A percentile compares a stretch with the other conserved stretches of the same genome.
phyloP scores from a whole-genome alignment of 2,329 filamentous ascomycete genomes.

The Biscogniauxia marginata region DNA sequence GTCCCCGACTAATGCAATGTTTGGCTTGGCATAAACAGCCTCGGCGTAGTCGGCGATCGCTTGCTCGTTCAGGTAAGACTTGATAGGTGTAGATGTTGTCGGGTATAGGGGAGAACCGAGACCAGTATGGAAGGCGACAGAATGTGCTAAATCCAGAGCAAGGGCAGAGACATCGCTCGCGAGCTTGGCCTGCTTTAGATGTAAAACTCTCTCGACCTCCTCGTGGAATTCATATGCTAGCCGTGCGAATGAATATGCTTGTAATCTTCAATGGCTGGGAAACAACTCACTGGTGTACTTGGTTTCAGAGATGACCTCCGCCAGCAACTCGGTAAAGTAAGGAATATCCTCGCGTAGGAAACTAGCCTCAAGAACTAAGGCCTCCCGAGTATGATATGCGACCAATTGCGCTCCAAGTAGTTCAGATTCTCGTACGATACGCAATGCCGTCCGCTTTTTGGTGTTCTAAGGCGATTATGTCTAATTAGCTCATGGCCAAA shows the following conservation, averaged over 20 bases:
- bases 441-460: slow-evolving; percentile 79
- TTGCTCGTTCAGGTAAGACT: slow-evolving; percentile 77
- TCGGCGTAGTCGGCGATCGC: slow-evolving; percentile 73
- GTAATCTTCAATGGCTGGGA: slow-evolving; percentile 10
- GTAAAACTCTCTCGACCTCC: slow-evolving; percentile 75
- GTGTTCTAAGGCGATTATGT: slow-evolving; percentile 64
- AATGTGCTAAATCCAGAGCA: slow-evolving; percentile 82
- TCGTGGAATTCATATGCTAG: slow-evolving; percentile 88
- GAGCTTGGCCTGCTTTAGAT: slow-evolving; percentile 73
- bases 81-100: slow-evolving; percentile 66
- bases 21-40: slow-evolving; percentile 81
- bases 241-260: slow-evolving; percentile 13
- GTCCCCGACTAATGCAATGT: slow-evolving; percentile 88
- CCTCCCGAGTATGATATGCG: slow-evolving; percentile 89
- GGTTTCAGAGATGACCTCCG: slow-evolving; percentile 84
- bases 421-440: slow-evolving; percentile 93
- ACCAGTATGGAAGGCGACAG: slow-evolving; percentile 60
- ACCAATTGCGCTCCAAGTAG: slow-evolving; percentile 88
- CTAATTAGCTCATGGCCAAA: slow-evolving; percentile 47
- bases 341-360: slow-evolving; percentile 95
- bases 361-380: slow-evolving; percentile 86
- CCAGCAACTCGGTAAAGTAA: slow-evolving; percentile 94
- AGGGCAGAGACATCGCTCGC: slow-evolving; percentile 61
- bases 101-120: slow-evolving; percentile 79
- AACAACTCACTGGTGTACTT: slow-evolving; percentile 71